Evolutionary conservation across 805 yeast genomes (phyloP).

Genomic region (Candida easanensis): DNA sequence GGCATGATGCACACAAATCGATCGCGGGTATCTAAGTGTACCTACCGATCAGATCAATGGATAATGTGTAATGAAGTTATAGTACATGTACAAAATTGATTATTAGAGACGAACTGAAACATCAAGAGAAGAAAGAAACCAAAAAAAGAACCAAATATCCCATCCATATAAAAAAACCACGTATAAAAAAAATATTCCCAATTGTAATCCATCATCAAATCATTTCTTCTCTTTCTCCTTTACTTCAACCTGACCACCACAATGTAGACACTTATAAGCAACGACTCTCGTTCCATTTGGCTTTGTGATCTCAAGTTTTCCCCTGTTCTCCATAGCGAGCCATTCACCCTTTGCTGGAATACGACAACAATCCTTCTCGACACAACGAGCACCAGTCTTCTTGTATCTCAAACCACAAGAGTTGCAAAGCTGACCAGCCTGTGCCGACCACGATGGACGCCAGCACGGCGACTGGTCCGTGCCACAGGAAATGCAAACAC

Average conservation of each 20-base stretch:
- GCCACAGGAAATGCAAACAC: constrained; percentile 87
- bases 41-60: no score
- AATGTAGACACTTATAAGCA: constrained; percentile 54
- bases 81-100: neutral
- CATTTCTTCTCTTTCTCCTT: constrained; percentile 19
- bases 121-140: neutral
- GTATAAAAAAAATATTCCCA: neutral
- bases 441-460: constrained; percentile 94
- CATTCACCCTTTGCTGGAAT: constrained; percentile 97
- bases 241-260: constrained; percentile 55
- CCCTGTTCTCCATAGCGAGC: constrained; percentile 78
- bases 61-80: no score
- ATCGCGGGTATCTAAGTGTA: no score
- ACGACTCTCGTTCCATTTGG: constrained; percentile 26
- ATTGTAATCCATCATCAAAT: neutral
- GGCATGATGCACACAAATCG: no score
- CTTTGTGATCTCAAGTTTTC: constrained; percentile 37
- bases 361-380: constrained; percentile 69
- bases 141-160: neutral
- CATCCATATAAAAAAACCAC: neutral
- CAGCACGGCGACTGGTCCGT: constrained; percentile 94
- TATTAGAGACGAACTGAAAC: neutral
- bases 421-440: constrained; percentile 94
- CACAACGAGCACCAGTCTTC: constrained; percentile 90
- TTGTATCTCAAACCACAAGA: constrained; percentile 94